These are phyloP conservation scores for Sclerotinia trifoliorum DNA, from an alignment of 2,329 filamentous ascomycete species.

Conservation along the genomic window DNA sequence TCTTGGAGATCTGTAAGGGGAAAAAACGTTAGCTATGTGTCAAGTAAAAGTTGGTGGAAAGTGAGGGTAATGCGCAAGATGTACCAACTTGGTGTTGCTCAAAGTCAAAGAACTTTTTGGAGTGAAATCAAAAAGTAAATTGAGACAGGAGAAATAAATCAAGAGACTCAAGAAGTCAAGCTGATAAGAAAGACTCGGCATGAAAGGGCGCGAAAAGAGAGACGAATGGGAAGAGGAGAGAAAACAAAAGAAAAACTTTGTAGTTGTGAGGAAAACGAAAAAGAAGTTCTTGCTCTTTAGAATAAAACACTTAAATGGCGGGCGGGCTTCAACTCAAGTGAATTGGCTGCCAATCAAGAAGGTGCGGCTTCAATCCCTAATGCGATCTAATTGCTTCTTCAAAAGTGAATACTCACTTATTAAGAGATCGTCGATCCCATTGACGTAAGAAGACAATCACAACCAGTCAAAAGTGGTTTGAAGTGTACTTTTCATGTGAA, in stretches of 20 bases:
- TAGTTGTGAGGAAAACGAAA: not conserved
- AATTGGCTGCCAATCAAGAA: not conserved
- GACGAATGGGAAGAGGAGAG: not conserved
- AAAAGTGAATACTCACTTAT: not conserved
- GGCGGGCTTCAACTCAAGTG: slow-evolving; percentile 6
- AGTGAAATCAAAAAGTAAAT: not conserved
- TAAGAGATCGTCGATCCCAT: not conserved
- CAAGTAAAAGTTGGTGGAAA: not conserved
- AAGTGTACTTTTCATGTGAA: not conserved
- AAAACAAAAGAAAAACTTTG: not conserved
- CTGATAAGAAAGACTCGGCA: not conserved
- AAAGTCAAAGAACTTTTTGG: not conserved
- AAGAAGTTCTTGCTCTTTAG: not conserved
- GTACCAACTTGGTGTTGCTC: slow-evolving; percentile 2
- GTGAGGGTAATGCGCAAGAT: not conserved
- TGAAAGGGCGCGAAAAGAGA: not conserved
- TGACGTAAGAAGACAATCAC: not conserved
- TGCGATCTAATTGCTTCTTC: not conserved
- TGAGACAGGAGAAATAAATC: not conserved
- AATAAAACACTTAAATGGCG: no score
- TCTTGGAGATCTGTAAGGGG: not conserved
- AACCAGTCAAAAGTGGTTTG: slow-evolving; percentile 1
- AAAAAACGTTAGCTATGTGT: not conserved
- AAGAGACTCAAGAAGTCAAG: slow-evolving; percentile 2
- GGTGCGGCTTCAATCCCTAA: not conserved